Evolutionary conservation across 805 yeast species (phyloP).

Genomic region (Ogataea kodamae): DNA sequence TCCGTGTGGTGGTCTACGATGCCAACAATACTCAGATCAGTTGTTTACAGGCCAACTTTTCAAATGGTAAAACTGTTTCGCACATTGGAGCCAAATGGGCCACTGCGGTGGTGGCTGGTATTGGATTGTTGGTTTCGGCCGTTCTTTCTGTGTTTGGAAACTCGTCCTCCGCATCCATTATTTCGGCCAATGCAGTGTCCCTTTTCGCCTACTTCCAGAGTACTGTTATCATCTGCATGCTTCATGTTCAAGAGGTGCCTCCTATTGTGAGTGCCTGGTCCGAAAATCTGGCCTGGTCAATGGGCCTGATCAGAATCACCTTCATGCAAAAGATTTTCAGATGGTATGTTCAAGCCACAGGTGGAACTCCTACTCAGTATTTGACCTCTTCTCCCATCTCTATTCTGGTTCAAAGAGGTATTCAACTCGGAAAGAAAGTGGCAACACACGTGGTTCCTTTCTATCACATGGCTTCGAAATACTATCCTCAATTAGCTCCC

Average conservation of each 20-base stretch:
- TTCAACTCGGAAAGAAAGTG: constrained; percentile 22
- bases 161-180: constrained; percentile 84
- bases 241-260: constrained; percentile 80
- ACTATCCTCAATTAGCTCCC: constrained; percentile 17
- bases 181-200: constrained; percentile 82
- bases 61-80: constrained; percentile 76
- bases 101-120: constrained; percentile 84
- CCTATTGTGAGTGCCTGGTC: constrained; percentile 93
- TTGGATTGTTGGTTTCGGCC: constrained; percentile 82
- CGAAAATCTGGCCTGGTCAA: constrained; percentile 90
- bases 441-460: constrained; percentile 18
- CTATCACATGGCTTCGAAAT: constrained; percentile 17
- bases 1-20: constrained; percentile 46
- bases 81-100: constrained; percentile 89
- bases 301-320: constrained; percentile 74
- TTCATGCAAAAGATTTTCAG: constrained; percentile 85
- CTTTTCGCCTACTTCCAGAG: constrained; percentile 85
- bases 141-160: constrained; percentile 80
- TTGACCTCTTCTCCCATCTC: constrained; percentile 59
- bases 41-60: constrained; percentile 71
- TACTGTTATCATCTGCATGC: constrained; percentile 80
- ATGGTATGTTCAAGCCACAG: constrained; percentile 85
- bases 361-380: constrained; percentile 76
- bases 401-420: constrained; percentile 71
- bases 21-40: constrained; percentile 46